Evolutionary conservation across 2,329 filamentous ascomycete species (phyloP), one percentile per base, ranked within the genome.

Genomic region (Colletotrichum filicis): DNA sequence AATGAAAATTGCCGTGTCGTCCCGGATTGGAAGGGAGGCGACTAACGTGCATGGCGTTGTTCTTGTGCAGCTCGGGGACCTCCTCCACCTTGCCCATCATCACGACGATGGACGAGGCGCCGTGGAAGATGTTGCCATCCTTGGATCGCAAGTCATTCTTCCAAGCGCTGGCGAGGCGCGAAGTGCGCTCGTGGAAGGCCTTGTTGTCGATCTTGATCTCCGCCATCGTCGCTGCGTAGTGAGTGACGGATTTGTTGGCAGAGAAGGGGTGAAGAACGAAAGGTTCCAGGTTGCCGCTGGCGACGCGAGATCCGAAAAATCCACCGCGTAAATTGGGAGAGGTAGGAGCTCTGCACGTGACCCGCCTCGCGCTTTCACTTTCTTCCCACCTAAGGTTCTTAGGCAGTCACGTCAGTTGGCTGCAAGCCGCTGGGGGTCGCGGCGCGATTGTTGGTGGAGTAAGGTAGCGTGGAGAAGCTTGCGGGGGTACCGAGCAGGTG

Each of bases 11-110:
- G 42, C 55, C n/a, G 63, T 57, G 71, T 58, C 24, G 66, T 56
- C 66, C 57, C 79, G 26, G 32, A 24, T 67, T 37, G 70, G 73
- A 32, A 67, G 19, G 16, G 32, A 55, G 57, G 75, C 76, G 68
- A 87, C 93, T 81, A 88, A 97, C 95, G 87, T 98, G 97, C 84
- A 98, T 93, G 26, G 97, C 95, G 83, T 98, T 98, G 80, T 95
- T 97, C 88, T 99, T 99, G 84, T 96, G 92, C 79, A 97, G 98
- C 79, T 93, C 92, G 75, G 92, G 93, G 55, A 91, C 89, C 79
- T 98, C 95, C 80, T 97, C 95, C 75, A 95, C 95, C 87, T 98
- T 99, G 83, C 97, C 97, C 90, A 98, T 97, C 81, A 97, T 89
- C 73, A 98, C 90, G 78, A 97, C 87, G 79, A 99, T 94, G 74